A percentile compares a stretch with the other conserved stretches of the same genome.
Conservation (phyloP, 1,284 basidiomycete genomes). For the Ustilago esculenta region DNA sequence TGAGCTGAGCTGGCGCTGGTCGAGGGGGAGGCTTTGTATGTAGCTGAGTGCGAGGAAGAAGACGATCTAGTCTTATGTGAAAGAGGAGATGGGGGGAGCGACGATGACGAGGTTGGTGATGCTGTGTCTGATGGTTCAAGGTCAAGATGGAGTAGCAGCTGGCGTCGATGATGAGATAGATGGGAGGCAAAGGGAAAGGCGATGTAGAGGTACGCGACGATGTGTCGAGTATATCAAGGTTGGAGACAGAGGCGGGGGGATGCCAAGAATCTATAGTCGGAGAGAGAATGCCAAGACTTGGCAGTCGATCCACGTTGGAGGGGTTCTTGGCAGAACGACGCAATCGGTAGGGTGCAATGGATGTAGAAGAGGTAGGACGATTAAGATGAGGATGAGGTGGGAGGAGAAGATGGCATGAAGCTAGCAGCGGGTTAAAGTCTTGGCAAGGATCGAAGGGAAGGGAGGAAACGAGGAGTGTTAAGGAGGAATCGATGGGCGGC, state of each 20-base stretch:
- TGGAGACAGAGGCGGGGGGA: not conserved
- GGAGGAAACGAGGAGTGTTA: not conserved
- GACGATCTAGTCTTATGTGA: not conserved
- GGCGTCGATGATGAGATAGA: slow-evolving; percentile 4
- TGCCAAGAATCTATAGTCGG: slow-evolving; percentile 45
- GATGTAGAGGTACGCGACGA: not conserved
- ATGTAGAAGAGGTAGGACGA: slow-evolving; percentile 13
- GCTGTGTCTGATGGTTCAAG: not conserved
- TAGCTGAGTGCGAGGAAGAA: not conserved
- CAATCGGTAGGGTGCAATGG: slow-evolving; percentile 4
- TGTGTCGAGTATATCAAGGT: slow-evolving; percentile 44
- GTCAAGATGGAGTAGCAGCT: slow-evolving; percentile 7
- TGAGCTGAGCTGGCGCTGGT: too few species aligned
- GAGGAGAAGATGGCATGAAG: slow-evolving; percentile 1
- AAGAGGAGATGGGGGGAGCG: not conserved
- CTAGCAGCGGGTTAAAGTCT: slow-evolving; percentile 16
- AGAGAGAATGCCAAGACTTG: slow-evolving; percentile 35
- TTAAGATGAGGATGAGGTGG: not conserved
- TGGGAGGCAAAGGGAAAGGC: not conserved
- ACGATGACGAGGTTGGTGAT: not conserved
- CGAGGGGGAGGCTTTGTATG: too few species aligned
- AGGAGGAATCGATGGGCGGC: slow-evolving; percentile 4
- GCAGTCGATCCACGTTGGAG: slow-evolving; percentile 41
- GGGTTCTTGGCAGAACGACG: slow-evolving; percentile 6
- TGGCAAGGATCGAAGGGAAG: slow-evolving; percentile 9